phyloP scores from a whole-genome alignment of 2,329 filamentous ascomycete species.

The Beauveria asiatica region DNA sequence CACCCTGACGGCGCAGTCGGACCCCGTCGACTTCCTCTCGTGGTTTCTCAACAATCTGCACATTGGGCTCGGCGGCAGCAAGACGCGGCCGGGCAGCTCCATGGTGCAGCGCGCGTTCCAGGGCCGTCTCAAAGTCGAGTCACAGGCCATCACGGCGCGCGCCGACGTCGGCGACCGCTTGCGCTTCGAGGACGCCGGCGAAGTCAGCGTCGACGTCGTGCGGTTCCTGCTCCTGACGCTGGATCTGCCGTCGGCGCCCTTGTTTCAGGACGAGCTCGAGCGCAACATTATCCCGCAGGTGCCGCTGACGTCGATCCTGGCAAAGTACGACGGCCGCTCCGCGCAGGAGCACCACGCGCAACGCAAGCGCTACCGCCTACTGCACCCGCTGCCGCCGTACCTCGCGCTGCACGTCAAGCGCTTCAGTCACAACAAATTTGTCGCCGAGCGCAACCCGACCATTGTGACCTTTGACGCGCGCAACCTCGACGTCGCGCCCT shows the following conservation, averaged over 20 bases:
- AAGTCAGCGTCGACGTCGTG: conserved; percentile 65
- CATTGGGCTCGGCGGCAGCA: conserved; percentile 80
- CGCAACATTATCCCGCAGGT: conserved; percentile 95
- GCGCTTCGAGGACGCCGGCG: conserved; percentile 83
- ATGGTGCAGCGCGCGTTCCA: conserved; percentile 93
- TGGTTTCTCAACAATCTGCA: conserved; percentile 98
- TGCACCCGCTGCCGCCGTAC: conserved; percentile 86
- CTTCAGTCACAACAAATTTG: conserved; percentile 94
- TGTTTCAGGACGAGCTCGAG: conserved; percentile 92
- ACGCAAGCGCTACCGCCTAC: conserved; percentile 77
- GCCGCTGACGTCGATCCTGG: conserved; percentile 71
- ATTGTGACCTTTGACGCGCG: conserved; percentile 93
- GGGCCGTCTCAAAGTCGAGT: conserved; percentile 83
- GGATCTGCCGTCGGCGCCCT: conserved; percentile 80
- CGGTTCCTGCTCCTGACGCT: conserved; percentile 90
- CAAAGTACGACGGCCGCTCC: conserved; percentile 84
- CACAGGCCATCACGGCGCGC: conserved; percentile 85
- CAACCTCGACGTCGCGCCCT: conserved; percentile 76
- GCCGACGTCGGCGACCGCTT: conserved; percentile 80
- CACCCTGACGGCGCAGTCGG: conserved; percentile 80
- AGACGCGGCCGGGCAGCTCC: conserved; percentile 73
- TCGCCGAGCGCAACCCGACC: conserved; percentile 90
- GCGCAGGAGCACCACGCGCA: conserved; percentile 85
- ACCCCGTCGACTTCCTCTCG: conserved; percentile 91
- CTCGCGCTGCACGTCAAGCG: conserved; percentile 94